Base-by-base conservation (phyloP, 169 alveolate species). In the Plasmodium cynomolgi region DNA sequence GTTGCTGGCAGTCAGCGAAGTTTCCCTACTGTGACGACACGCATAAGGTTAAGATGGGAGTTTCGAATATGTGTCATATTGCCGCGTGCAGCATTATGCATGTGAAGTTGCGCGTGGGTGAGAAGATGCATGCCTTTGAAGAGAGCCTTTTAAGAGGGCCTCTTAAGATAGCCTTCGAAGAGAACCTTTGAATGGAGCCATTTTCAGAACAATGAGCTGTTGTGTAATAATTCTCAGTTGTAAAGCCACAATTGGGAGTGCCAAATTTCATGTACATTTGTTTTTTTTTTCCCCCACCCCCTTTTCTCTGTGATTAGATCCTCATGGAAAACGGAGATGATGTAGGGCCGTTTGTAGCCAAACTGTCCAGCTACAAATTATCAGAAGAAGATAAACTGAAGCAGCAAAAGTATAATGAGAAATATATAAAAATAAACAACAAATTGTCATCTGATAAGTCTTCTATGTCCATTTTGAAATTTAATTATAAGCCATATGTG, bases 21-120 rank as follows among this genome's bases (percentile, higher is more conserved):
- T 97, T 96, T 72, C 98, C 98, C 26, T 96, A 95, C 95, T 97
- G 98, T 71, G 98, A 97, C 81, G 98, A 95, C 94, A 95, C 98
- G 17, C 98, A 97, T 79, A 97, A 96, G 95, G 98, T 97, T 72
- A 73, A 33, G 58, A 72, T n/a, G 29, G 74, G 26, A 29, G 23
- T 11, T 3, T n/a, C 37, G 58, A 26, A 84, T 34, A 29, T n/a
- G 34, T 75, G 58, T 9, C 41, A 68, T 15, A 50, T 50, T 50
- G 13, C 23, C 23, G 2, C 6, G 62, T 50, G 37, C 17, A 26
- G 41, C n/a, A 68, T 68, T 68, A 2, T 7, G 34, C 34, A 75
- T 0, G 44, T 37, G 44, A 11, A 81, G n/a, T 41, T 29, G 20
- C 34, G 44, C 31, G 47, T 33, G 68, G 20, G 15, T 26, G 77